phyloP scores from a whole-genome alignment of 2,329 filamentous ascomycete genomes.

The Hirsutella thompsonii region DNA sequence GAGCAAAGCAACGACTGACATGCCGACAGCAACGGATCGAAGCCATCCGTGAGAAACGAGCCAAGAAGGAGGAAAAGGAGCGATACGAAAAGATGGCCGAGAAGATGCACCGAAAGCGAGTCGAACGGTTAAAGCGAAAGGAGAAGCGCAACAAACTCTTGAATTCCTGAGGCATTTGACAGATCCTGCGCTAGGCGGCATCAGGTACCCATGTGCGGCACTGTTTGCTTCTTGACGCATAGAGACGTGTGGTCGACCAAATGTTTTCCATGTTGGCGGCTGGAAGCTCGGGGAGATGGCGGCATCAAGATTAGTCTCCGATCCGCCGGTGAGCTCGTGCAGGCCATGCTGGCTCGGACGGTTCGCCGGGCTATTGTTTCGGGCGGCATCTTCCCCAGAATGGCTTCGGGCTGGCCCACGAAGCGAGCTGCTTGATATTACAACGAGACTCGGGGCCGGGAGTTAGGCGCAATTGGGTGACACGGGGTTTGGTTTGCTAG shows the following conservation, averaged over 20 bases:
- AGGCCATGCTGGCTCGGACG: too few relatives aligned
- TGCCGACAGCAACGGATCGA: constrained; percentile 55
- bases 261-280: background rate
- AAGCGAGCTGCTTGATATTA: too few relatives aligned
- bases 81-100: constrained; percentile 88
- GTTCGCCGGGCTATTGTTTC: too few relatives aligned
- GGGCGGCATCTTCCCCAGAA: too few relatives aligned
- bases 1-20: constrained; percentile 4
- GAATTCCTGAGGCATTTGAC: constrained; percentile 37
- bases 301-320: too few relatives aligned
- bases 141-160: constrained; percentile 91
- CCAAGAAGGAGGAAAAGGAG: constrained; percentile 84
- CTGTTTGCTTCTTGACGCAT: background rate
- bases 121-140: constrained; percentile 84
- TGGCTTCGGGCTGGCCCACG: too few relatives aligned
- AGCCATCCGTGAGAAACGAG: constrained; percentile 71
- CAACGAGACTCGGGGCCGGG: background rate
- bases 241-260: background rate
- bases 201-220: background rate
- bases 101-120: constrained; percentile 94
- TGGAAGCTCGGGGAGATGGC: too few relatives aligned
- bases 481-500: background rate
- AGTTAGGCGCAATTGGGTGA: background rate
- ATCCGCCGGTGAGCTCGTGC: too few relatives aligned
- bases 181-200: constrained; percentile 1